phyloP scores from a whole-genome alignment of 768 basidiomycete genomes.

The Panaeolus papilionaceus region DNA sequence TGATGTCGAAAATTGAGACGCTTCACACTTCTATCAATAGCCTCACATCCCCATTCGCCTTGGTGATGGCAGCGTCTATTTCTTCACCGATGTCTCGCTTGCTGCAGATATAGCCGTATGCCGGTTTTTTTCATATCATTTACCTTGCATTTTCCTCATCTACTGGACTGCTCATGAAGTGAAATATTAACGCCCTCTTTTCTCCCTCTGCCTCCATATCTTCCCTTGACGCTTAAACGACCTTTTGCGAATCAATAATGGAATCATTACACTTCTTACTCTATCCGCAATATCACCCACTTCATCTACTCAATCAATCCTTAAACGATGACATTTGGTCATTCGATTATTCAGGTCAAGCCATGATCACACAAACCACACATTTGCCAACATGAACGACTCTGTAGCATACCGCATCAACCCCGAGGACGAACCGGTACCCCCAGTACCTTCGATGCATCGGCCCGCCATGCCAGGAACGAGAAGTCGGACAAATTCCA shows the following conservation, averaged over 20 bases:
- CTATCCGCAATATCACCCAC: background rate
- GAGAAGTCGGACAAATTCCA: constrained; percentile 7
- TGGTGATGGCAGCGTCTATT: background rate
- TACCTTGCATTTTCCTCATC: background rate
- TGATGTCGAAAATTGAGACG: constrained; percentile 1
- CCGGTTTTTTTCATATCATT: background rate
- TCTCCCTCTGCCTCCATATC: background rate
- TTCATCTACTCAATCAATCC: background rate
- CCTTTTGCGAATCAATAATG: constrained; percentile 7
- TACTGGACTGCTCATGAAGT: background rate
- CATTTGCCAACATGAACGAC: constrained; percentile 3
- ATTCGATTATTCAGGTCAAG: background rate
- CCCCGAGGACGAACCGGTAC: constrained; percentile 7
- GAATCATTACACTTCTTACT: background rate
- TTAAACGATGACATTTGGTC: background rate
- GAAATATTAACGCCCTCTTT: background rate
- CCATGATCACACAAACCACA: constrained; percentile 5
- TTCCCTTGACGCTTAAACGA: background rate
- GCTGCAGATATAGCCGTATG: background rate
- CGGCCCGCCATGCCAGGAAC: constrained; percentile 2
- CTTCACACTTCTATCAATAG: constrained; percentile 8
- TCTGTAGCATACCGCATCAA: constrained; percentile 10
- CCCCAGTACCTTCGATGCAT: background rate
- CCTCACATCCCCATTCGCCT: constrained; percentile 1
- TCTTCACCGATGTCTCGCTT: constrained; percentile 5